These are phyloP conservation scores for Halenospora varia DNA, from an alignment of 495 filamentous ascomycete species.

Conservation along the genomic window DNA sequence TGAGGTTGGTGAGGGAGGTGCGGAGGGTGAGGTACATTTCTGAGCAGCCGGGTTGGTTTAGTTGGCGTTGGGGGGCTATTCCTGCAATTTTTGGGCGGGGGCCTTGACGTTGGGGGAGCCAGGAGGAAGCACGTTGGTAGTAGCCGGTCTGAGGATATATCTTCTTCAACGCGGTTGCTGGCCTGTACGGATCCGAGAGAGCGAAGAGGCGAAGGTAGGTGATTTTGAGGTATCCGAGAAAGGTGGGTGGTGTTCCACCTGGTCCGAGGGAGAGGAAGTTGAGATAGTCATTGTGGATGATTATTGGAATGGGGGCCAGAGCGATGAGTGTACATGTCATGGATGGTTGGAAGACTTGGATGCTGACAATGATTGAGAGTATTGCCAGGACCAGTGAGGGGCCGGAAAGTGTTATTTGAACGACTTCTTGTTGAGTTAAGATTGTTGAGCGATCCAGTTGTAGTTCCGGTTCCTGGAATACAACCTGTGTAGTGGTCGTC, in stretches of 20 bases:
- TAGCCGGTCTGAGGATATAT: constrained; percentile 42
- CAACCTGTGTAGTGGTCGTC: constrained; percentile 7
- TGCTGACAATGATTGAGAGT: constrained; percentile 40
- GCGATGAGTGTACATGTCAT: constrained; percentile 45
- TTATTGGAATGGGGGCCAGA: constrained; percentile 45
- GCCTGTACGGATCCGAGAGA: constrained; percentile 51
- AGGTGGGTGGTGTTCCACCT: constrained; percentile 73
- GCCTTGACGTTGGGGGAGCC: constrained; percentile 55
- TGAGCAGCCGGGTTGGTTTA: constrained; percentile 54
- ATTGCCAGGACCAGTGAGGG: constrained; percentile 38
- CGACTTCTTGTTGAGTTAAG: constrained; percentile 19
- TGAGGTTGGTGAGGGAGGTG: constrained; percentile 45
- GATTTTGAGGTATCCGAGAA: constrained; percentile 67
- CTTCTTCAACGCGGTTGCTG: constrained; percentile 16
- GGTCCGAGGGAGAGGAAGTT: constrained; percentile 75
- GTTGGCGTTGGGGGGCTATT: constrained; percentile 77
- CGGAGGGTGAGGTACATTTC: constrained; percentile 49
- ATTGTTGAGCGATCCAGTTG: constrained; percentile 2
- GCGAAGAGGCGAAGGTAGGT: constrained; percentile 55
- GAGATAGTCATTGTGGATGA: constrained; percentile 69
- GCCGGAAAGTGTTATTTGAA: constrained; percentile 45
- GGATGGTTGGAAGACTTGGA: constrained; percentile 42
- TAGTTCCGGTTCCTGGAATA: constrained; percentile 9
- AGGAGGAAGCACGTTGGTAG: constrained; percentile 27
- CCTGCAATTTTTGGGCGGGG: constrained; percentile 62